Evolutionary conservation across 371 early-diverging fungal species (phyloP).

Genomic region (Phascolomyces articulosus): DNA sequence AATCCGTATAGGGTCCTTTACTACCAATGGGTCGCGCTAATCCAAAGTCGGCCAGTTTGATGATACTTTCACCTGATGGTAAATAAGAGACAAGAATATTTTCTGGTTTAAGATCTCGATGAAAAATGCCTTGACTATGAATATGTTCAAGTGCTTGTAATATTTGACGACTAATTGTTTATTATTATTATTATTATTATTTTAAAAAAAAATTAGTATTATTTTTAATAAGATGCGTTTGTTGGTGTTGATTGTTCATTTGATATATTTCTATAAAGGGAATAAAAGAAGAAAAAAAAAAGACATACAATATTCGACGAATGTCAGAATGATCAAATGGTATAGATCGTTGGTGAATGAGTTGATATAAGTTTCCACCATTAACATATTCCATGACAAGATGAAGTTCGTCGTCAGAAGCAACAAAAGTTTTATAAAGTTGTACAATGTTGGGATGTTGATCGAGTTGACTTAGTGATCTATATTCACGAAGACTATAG

Average conservation of each 20-base stretch:
- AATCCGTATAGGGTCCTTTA: slow-evolving; percentile 88
- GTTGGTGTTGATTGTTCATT: too few relatives aligned
- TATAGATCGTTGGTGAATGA: slow-evolving; percentile 77
- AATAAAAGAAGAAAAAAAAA: too few relatives aligned
- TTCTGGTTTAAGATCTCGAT: slow-evolving; percentile 96
- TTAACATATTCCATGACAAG: slow-evolving; percentile 97
- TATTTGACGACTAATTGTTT: slow-evolving; percentile 65
- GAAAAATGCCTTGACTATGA: slow-evolving; percentile 91
- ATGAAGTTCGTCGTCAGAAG: slow-evolving; percentile 74
- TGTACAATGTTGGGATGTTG: slow-evolving; percentile 84
- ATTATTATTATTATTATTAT: too few relatives aligned
- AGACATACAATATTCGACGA: slow-evolving; percentile 35
- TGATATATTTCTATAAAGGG: too few relatives aligned
- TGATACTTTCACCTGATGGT: slow-evolving; percentile 26
- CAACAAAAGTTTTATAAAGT: slow-evolving; percentile 84
- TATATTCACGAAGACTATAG: slow-evolving; percentile 72
- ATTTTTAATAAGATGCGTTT: neutral
- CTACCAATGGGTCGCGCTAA: slow-evolving; percentile 86
- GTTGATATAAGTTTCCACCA: slow-evolving; percentile 86
- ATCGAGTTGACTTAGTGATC: slow-evolving; percentile 69
- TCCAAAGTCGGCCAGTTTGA: slow-evolving; percentile 97
- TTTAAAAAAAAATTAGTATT: neutral
- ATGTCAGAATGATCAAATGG: slow-evolving; percentile 32
- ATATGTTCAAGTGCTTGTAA: slow-evolving; percentile 88
- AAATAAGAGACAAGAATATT: slow-evolving; percentile 65